A percentile compares a stretch with the other conserved stretches of the same genome.
Evolutionary conservation across 2,329 filamentous ascomycete genomes (phyloP).

Genomic region (Beauveria bassiana): DNA sequence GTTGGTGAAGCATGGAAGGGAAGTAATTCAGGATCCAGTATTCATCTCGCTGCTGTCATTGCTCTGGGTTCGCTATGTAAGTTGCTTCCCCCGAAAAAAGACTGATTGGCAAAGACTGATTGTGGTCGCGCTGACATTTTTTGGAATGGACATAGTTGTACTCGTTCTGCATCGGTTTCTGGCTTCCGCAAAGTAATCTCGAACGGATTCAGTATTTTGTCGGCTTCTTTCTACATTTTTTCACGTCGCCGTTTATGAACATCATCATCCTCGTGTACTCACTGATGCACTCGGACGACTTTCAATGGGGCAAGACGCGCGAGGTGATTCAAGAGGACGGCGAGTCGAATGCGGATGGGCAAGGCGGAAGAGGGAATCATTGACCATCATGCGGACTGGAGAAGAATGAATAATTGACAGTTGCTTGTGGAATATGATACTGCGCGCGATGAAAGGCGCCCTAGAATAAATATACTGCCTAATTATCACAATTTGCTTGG

Average conservation of each 20-base stretch:
- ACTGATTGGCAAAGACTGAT: too few species aligned
- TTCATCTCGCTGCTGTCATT: conserved; percentile 31
- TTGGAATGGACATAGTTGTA: conserved; percentile 20
- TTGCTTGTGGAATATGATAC: too few species aligned
- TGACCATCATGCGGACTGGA: not conserved
- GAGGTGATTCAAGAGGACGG: conserved; percentile 26
- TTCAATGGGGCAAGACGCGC: conserved; percentile 39
- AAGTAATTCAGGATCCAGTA: conserved; percentile 27
- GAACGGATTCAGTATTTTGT: conserved; percentile 31
- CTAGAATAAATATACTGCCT: too few species aligned
- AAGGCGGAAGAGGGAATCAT: conserved; percentile 16
- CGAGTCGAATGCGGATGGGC: conserved; percentile 14
- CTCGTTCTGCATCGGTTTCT: conserved; percentile 34
- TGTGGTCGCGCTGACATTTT: not conserved
- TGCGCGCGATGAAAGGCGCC: too few species aligned
- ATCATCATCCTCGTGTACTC: conserved; percentile 35
- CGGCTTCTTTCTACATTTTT: conserved; percentile 30
- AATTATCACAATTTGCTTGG: too few species aligned
- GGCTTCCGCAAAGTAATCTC: conserved; percentile 31
- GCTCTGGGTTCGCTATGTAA: conserved; percentile 32
- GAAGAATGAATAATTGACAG: too few species aligned
- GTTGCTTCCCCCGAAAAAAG: conserved; percentile 16
- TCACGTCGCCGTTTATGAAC: conserved; percentile 34
- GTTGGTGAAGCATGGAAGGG: conserved; percentile 24
- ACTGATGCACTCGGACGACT: conserved; percentile 34